A percentile compares a stretch with the other conserved stretches of the same genome.
Conservation (phyloP, 371 early-diverging fungal genomes). For the Dinochytrium kinnereticum region DNA sequence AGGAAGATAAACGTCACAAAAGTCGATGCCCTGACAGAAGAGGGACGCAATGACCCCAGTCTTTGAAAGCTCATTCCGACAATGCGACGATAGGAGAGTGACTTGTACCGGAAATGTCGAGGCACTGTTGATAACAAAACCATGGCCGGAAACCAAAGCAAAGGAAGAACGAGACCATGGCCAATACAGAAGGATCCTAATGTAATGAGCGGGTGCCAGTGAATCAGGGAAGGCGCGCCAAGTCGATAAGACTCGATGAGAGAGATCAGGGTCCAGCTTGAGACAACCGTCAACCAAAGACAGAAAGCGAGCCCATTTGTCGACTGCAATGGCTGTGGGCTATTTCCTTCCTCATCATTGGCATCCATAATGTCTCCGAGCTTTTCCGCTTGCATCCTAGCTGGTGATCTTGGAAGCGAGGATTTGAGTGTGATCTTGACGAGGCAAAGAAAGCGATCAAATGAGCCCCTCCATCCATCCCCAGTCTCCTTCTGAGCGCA, state of each 20-base stretch:
- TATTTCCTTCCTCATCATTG: too few species aligned
- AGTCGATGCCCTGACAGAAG: neutral
- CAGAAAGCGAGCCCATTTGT: neutral
- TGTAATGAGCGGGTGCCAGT: neutral
- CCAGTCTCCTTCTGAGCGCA: too few species aligned
- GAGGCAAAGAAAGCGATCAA: too few species aligned
- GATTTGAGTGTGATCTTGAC: too few species aligned
- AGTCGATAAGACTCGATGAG: slow-evolving; percentile 10
- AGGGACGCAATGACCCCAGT: slow-evolving; percentile 4
- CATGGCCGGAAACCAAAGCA: neutral
- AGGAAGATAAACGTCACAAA: neutral
- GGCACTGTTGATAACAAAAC: neutral
- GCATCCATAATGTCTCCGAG: too few species aligned
- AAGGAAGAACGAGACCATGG: neutral
- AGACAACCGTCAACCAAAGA: neutral
- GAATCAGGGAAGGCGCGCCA: neutral
- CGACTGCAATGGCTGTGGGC: neutral
- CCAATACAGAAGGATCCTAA: neutral
- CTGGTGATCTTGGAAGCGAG: too few species aligned
- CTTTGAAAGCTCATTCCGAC: neutral
- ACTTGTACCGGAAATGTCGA: neutral
- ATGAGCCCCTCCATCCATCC: too few species aligned
- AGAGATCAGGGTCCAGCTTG: neutral
- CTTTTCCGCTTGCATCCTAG: too few species aligned
- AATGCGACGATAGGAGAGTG: neutral